These are phyloP conservation scores for Typha latifolia DNA, from an alignment of 176 grass and related monocot genomes.

Conservation along the genomic window DNA sequence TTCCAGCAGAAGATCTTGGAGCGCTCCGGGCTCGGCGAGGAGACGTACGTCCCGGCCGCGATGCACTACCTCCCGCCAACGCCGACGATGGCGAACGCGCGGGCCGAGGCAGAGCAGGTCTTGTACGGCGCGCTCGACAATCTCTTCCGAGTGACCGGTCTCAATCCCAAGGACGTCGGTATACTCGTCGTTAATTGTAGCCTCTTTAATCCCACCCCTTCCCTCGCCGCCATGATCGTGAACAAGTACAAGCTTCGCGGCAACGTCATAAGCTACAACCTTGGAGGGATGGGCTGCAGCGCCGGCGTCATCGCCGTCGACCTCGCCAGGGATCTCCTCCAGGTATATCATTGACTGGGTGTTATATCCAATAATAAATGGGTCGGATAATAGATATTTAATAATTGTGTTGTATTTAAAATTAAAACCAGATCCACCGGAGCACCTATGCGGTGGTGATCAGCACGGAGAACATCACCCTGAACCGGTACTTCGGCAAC, in stretches of 20 bases:
- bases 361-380: too few species aligned
- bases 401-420: too few species aligned
- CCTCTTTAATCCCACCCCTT: conserved; percentile 38
- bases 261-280: conserved; percentile 36
- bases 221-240: conserved; percentile 45
- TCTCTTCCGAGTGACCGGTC: conserved; percentile 23
- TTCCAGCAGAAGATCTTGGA: conserved; percentile 36
- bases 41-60: conserved; percentile 25
- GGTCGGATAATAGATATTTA: too few species aligned
- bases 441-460: conserved; percentile 36
- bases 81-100: conserved; percentile 26
- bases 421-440: conserved; percentile 6
- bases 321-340: conserved; percentile 31
- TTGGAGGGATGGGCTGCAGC: conserved; percentile 58
- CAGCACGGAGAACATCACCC: conserved; percentile 47
- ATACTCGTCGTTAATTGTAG: conserved; percentile 53
- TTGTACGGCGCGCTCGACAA: conserved; percentile 44
- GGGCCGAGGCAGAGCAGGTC: conserved; percentile 35
- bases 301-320: conserved; percentile 34
- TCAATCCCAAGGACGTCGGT: conserved; percentile 31
- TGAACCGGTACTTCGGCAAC: conserved; percentile 47
- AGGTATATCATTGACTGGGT: not conserved
- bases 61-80: conserved; percentile 23
- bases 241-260: conserved; percentile 43
- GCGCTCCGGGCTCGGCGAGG: conserved; percentile 34